Evolutionary conservation across 371 early-diverging fungal genomes (phyloP).

Genomic region (Ordospora colligata): DNA sequence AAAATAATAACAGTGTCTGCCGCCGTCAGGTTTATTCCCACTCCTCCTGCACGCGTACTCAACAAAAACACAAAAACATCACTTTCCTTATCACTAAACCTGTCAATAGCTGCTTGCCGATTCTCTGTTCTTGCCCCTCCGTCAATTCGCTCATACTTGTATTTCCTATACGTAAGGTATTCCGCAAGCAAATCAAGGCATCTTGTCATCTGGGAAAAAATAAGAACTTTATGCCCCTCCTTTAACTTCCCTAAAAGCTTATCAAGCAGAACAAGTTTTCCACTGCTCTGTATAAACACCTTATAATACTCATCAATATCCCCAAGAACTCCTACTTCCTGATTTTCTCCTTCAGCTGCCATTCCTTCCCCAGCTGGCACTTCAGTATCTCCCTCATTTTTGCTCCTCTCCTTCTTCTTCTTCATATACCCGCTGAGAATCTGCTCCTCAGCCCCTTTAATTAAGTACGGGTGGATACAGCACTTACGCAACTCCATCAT

Average conservation of each 20-base stretch:
- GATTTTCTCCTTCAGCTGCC: background rate
- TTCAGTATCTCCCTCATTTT: background rate
- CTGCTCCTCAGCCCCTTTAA: conserved; percentile 74
- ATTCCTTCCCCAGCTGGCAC: background rate
- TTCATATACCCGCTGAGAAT: conserved; percentile 55
- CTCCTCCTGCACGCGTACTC: conserved; percentile 80
- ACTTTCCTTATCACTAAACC: conserved; percentile 71
- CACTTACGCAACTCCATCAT: conserved; percentile 99
- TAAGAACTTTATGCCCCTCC: conserved; percentile 81
- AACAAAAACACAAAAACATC: conserved; percentile 74
- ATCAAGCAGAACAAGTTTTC: conserved; percentile 93
- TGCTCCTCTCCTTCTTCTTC: conserved; percentile 28
- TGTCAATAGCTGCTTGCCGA: conserved; percentile 84
- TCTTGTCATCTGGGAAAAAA: conserved; percentile 96
- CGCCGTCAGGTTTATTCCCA: conserved; percentile 87
- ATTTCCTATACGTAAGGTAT: conserved; percentile 74
- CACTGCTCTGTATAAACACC: conserved; percentile 77
- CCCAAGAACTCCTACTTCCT: background rate
- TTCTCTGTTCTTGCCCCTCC: conserved; percentile 71
- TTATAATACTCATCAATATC: conserved; percentile 48
- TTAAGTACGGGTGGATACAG: conserved; percentile 91
- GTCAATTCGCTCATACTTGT: conserved; percentile 75
- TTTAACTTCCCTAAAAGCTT: conserved; percentile 72
- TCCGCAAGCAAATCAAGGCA: conserved; percentile 93
- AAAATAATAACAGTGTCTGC: conserved; percentile 86